These are phyloP conservation scores for Paramyrothecium sp. DNA, from an alignment of 2,329 filamentous ascomycete genomes.

Conservation along the genomic window DNA sequence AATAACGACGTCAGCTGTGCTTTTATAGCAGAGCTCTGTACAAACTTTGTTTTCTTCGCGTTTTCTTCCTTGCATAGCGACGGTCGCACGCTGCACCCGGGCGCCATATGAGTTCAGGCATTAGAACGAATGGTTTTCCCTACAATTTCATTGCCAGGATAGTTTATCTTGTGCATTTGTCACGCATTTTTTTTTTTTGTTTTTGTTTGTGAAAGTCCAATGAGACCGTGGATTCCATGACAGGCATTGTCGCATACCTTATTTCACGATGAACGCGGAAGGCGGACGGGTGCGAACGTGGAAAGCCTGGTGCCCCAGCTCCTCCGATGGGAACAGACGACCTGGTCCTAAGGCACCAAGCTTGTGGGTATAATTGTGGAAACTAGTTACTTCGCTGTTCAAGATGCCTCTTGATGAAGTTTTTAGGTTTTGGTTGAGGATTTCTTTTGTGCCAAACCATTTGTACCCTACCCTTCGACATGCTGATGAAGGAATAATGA, in stretches of 20 bases:
- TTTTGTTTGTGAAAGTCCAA: no score
- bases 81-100: constrained; percentile 19
- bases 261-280: no score
- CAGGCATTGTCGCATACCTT: no score
- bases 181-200: background rate
- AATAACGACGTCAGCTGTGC: background rate
- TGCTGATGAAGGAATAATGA: constrained; percentile 4
- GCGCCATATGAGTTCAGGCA: background rate
- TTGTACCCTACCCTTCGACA: constrained; percentile 2
- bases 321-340: background rate
- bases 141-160: constrained; percentile 9
- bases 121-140: constrained; percentile 12
- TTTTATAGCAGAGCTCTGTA: constrained; percentile 21
- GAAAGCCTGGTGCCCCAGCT: no score
- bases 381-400: background rate
- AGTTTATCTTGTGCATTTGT: background rate
- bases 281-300: no score
- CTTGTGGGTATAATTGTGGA: background rate
- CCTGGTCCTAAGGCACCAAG: background rate
- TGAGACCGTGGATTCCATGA: no score
- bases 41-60: constrained; percentile 19
- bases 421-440: background rate
- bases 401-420: background rate
- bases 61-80: constrained; percentile 36
- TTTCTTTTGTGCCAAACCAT: background rate